Base-by-base conservation (phyloP, 2,329 filamentous ascomycete genomes). In the Colletotrichum sp. region DNA sequence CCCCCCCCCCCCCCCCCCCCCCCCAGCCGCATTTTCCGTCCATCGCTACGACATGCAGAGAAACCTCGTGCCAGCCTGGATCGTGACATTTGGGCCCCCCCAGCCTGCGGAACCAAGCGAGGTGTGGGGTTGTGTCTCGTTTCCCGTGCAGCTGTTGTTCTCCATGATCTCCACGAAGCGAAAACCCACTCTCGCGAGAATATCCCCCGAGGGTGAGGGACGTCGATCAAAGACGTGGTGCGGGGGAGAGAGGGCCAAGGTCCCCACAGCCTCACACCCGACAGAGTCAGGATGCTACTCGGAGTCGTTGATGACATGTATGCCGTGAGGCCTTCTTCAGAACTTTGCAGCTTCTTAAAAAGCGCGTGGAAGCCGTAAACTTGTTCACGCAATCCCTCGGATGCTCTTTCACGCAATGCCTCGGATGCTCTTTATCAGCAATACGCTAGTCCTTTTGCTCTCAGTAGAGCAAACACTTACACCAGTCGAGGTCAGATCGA, bases 1-100 rank as follows among this genome's bases (percentile, higher is more conserved):
- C n/a, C n/a, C n/a, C n/a, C n/a, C n/a, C n/a, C n/a, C n/a, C n/a
- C n/a, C n/a, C n/a, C n/a, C n/a, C n/a, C n/a, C n/a, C n/a, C n/a
- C n/a, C n/a, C n/a, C n/a, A 70, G 68, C 36, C 68, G 68, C 68
- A 70, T 61, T 70, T 52, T 26, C 68, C 34, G 67, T 48, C 55
- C 68, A 30, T 61, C n/a, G 36, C 26, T 39, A 3, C 16, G 14
- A 63, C 66, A 34, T 21, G 9, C 12, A n/a, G 2, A 30, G 1
- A 1, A 6, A 34, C 30, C 5, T 21, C n/a, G 7, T 13, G 30
- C 12, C 59, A 0, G 9, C 24, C 26, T 59, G 24, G 14, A 26
- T 59, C 24, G 24, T 59, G 24, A 21, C 24, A 26, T 59, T 30
- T 26, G 24, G 30, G 2, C 28, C 60, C 28, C 24, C 18, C n/a